These are phyloP conservation scores for Orbilia brochopaga DNA, from an alignment of 2,329 filamentous ascomycete genomes.

Conservation along the genomic window DNA sequence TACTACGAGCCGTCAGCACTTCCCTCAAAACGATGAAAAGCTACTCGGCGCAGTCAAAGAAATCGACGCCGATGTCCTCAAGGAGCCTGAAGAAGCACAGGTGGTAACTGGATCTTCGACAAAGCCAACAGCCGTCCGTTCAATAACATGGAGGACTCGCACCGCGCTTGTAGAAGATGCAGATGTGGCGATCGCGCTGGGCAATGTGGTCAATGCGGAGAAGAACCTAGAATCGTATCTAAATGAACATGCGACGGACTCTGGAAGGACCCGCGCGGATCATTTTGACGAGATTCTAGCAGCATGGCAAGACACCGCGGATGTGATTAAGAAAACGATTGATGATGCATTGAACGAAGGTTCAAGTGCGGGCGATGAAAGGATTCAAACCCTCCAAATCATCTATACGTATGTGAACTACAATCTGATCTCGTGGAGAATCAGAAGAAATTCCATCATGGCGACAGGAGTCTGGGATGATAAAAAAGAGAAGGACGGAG, in stretches of 20 bases:
- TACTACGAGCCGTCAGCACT: slow-evolving; percentile 77
- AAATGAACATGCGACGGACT: slow-evolving; percentile 46
- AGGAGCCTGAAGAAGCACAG: slow-evolving; percentile 63
- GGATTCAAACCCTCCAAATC: slow-evolving; percentile 91
- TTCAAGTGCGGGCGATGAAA: slow-evolving; percentile 78
- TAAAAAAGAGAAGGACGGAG: slow-evolving; percentile 62
- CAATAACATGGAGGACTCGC: slow-evolving; percentile 80
- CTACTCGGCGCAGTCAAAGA: slow-evolving; percentile 73
- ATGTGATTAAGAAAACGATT: slow-evolving; percentile 90
- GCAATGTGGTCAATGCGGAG: slow-evolving; percentile 68
- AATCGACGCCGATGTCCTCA: slow-evolving; percentile 71
- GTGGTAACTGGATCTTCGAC: slow-evolving; percentile 64
- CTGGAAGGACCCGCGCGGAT: slow-evolving; percentile 71
- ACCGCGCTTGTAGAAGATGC: slow-evolving; percentile 91
- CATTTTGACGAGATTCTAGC: slow-evolving; percentile 91
- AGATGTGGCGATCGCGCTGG: slow-evolving; percentile 83
- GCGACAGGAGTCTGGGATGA: slow-evolving; percentile 64
- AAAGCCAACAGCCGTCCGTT: slow-evolving; percentile 61
- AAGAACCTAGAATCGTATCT: slow-evolving; percentile 55
- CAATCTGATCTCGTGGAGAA: slow-evolving; percentile 89
- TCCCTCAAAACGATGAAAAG: slow-evolving; percentile 66
- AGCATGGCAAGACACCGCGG: slow-evolving; percentile 89
- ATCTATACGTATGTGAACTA: slow-evolving; percentile 94
- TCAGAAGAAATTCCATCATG: slow-evolving; percentile 87
- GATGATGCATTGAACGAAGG: slow-evolving; percentile 78